These are phyloP conservation scores for Helianthus tuberosus DNA, from an alignment of 129 eudicot genomes.

Conservation along the genomic window DNA sequence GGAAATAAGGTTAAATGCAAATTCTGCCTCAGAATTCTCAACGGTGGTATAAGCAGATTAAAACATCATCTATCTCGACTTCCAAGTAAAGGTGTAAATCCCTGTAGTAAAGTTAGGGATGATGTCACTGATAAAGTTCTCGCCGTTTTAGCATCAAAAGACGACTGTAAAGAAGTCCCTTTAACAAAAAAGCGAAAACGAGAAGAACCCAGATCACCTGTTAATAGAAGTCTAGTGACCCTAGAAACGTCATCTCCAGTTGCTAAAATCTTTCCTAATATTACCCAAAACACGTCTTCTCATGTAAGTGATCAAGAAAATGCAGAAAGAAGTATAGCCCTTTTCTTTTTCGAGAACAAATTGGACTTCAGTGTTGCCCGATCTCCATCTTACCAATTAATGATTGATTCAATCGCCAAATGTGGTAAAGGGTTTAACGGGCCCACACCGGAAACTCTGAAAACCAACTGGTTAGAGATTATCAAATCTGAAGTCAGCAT, in stretches of 20 bases:
- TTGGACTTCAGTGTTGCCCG: constrained; percentile 84
- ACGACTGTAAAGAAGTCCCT: constrained; percentile 56
- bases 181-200: constrained; percentile 56
- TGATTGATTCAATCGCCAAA: constrained; percentile 77
- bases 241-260: constrained; percentile 48
- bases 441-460: constrained; percentile 75
- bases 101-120: constrained; percentile 89
- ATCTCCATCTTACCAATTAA: constrained; percentile 74
- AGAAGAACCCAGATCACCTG: constrained; percentile 55
- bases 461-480: constrained; percentile 69
- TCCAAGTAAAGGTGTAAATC: constrained; percentile 96
- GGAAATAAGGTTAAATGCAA: constrained; percentile 97
- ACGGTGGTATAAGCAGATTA: constrained; percentile 93
- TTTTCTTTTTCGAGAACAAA: constrained; percentile 90
- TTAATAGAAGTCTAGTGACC: constrained; percentile 38
- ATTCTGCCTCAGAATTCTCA: constrained; percentile 79
- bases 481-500: constrained; percentile 67
- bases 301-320: constrained; percentile 54
- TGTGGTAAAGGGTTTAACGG: constrained; percentile 64
- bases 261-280: constrained; percentile 49
- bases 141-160: constrained; percentile 65
- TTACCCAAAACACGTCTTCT: constrained; percentile 35
- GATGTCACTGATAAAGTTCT: constrained; percentile 82
- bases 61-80: constrained; percentile 92
- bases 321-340: constrained; percentile 83